A percentile compares a stretch with the other conserved stretches of the same genome.
phyloP scores from a whole-genome alignment of 805 yeast species.

The Priceomyces haplophilus region DNA sequence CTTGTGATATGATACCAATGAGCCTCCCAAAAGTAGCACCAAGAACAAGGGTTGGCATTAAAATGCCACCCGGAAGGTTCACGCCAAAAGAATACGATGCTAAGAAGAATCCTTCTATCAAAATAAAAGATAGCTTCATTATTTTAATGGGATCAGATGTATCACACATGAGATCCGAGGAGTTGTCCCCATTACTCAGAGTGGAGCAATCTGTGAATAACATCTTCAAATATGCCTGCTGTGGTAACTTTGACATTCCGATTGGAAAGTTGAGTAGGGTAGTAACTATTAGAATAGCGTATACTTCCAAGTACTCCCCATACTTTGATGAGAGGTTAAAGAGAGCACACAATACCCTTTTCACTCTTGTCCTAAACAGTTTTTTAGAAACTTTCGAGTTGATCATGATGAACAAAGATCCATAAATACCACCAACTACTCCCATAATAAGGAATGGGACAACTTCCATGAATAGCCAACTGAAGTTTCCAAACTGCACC shows the following conservation, averaged over 20 bases:
- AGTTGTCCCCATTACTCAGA: conserved; percentile 11
- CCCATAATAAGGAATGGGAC: conserved; percentile 74
- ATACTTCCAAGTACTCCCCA: conserved; percentile 46
- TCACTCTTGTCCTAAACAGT: conserved; percentile 32
- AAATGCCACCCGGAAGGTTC: conserved; percentile 63
- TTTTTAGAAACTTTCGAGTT: conserved; percentile 33
- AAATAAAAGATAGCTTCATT: conserved; percentile 34
- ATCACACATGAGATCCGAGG: conserved; percentile 35
- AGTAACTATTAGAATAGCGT: conserved; percentile 47
- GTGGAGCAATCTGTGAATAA: conserved; percentile 66
- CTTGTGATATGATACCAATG: conserved; percentile 50
- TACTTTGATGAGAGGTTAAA: conserved; percentile 14
- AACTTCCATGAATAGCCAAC: conserved; percentile 70
- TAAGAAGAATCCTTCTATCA: conserved; percentile 53
- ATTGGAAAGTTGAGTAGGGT: conserved; percentile 55
- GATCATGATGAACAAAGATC: conserved; percentile 49
- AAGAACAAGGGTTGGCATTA: conserved; percentile 60
- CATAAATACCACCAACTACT: conserved; percentile 64
- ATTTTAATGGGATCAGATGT: conserved; percentile 22
- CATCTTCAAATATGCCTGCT: conserved; percentile 54
- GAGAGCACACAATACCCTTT: conserved; percentile 18
- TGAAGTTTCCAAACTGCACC: conserved; percentile 64
- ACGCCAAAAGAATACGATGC: conserved; percentile 69
- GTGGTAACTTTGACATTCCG: conserved; percentile 50
- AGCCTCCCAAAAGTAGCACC: conserved; percentile 62